Evolutionary conservation across 2,329 filamentous ascomycete species (phyloP).

Genomic region (Colletotrichum aenigma): DNA sequence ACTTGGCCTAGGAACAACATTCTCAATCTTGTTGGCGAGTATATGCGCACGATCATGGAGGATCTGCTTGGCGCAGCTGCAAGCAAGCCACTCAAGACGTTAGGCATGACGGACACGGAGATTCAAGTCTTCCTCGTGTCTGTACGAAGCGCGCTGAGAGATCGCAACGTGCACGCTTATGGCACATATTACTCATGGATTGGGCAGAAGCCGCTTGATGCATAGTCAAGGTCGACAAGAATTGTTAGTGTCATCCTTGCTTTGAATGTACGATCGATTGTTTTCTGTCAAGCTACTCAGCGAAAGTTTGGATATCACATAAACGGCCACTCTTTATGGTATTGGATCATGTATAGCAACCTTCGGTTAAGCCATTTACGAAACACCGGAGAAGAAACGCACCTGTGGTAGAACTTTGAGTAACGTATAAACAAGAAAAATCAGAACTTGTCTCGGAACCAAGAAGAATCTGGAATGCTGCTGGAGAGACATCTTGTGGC

Average conservation of each 20-base stretch:
- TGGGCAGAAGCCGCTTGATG: background rate
- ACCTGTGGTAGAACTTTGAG: background rate
- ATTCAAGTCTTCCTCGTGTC: conserved; percentile 33
- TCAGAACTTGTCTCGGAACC: background rate
- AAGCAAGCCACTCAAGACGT: background rate
- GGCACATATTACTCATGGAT: conserved; percentile 38
- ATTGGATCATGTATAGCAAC: background rate
- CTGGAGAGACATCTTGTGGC: background rate
- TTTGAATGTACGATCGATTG: background rate
- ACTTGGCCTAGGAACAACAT: conserved; percentile 36
- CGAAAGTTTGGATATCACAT: background rate
- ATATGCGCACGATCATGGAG: background rate
- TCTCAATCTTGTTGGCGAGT: conserved; percentile 26
- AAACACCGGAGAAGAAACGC: background rate
- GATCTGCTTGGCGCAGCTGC: background rate
- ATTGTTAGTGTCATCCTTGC: background rate
- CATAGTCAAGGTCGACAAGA: background rate
- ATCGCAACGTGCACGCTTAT: conserved; percentile 44
- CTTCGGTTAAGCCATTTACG: background rate
- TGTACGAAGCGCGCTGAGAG: conserved; percentile 35
- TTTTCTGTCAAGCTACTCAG: background rate
- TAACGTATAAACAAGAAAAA: background rate
- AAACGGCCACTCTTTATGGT: background rate
- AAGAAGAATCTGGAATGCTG: background rate
- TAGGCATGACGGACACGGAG: background rate